Base-by-base conservation (phyloP, 768 basidiomycete species). In the Auriscalpium orientale region DNA sequence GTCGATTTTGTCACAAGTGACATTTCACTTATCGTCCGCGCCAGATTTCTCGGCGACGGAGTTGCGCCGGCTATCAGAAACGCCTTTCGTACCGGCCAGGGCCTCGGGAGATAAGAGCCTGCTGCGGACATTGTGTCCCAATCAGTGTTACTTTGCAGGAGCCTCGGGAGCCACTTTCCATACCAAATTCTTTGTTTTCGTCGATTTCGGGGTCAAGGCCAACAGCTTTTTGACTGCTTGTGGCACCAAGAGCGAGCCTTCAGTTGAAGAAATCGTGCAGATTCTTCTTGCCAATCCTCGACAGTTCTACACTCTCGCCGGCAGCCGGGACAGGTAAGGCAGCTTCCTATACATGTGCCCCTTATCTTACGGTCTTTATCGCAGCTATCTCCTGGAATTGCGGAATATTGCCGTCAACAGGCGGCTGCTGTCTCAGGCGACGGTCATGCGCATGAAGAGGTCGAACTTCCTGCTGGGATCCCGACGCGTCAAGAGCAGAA, bases 181-280 rank as follows among this genome's bases (percentile, higher is more conserved):
- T 65, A 86, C 87, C 3, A 85, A 87, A 60, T 71, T 95, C 1
- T 97, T 98, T 65, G 78, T 81, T 36, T 97, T 94, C 63, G 83
- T 98, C 50, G 85, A 95, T 67, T 97, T 95, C 66, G 95, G 94
- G 2, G 66, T 77, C 1, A 72, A 76, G 5, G 95, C 88, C 22
- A 95, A 94, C 62, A 75, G 79, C 4, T 98, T 99, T 71, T 74
- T 99, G 46, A 80, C 78, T 53, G 85, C 89, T 3, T 91, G 91
- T 62, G 95, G 97, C 11, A 90, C 94, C 15, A 87, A 84, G 65
- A 84, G 80, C 45, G 90, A 93, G 65, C 95, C 95, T 4, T 91
- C 83, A 46, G 81, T 93, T 5, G 84, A 91, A 55, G 92, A 94
- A 69, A 77, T 93, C 45, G 85, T 84, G 0, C 76, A 78, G 52